These are phyloP conservation scores for Cicer chorassanicum DNA, from an alignment of 306 rosid genomes.

Conservation along the genomic window DNA sequence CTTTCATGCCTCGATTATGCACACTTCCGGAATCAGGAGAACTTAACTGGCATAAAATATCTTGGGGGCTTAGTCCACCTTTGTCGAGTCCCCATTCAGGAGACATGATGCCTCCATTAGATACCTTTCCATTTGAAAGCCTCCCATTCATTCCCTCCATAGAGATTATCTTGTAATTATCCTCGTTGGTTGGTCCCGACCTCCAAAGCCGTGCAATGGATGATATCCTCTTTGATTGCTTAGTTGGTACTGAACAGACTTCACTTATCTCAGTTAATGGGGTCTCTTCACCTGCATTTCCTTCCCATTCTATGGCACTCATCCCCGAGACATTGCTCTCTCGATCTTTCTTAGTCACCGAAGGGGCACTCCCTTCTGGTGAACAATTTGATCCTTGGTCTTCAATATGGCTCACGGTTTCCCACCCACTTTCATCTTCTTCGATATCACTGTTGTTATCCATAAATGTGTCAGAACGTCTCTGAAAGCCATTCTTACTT, in stretches of 20 bases:
- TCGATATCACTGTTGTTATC: constrained; percentile 70
- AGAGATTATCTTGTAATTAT: constrained; percentile 68
- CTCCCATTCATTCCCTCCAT: constrained; percentile 72
- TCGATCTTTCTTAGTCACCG: constrained; percentile 62
- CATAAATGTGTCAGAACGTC: constrained; percentile 51
- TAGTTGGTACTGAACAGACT: constrained; percentile 64
- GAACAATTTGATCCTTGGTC: constrained; percentile 91
- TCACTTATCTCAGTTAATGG: constrained; percentile 78
- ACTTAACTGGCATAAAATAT: constrained; percentile 67
- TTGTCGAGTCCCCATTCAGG: constrained; percentile 68
- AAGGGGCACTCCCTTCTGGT: constrained; percentile 71
- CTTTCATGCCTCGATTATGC: constrained; percentile 71
- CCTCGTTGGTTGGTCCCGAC: constrained; percentile 74
- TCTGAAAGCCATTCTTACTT: constrained; percentile 56
- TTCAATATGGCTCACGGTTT: constrained; percentile 86
- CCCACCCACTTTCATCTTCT: constrained; percentile 99
- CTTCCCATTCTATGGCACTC: constrained; percentile 80
- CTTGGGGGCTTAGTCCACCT: constrained; percentile 73
- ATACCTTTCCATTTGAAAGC: constrained; percentile 76
- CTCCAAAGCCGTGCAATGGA: constrained; percentile 82
- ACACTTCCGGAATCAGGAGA: constrained; percentile 69
- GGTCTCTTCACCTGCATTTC: constrained; percentile 60
- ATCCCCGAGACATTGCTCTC: constrained; percentile 65
- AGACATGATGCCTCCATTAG: constrained; percentile 62
- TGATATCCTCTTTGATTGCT: constrained; percentile 75